Percentiles rank a stretch among this genome's conserved stretches.
phyloP scores from a whole-genome alignment of 345 rosid genomes.

The Brassica carinata region DNA sequence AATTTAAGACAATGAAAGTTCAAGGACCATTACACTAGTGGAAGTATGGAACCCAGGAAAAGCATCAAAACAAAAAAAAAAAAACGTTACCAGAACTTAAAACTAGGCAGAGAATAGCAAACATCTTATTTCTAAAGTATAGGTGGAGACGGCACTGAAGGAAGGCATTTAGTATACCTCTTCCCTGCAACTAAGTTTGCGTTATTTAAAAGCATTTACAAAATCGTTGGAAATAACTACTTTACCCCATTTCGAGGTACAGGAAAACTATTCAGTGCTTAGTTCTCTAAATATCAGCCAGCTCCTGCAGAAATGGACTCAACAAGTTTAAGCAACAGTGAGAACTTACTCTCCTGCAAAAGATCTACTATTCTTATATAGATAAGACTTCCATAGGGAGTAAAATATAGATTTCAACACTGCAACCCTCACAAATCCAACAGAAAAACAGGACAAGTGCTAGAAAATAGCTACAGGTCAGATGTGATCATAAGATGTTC shows the following conservation, averaged over 20 bases:
- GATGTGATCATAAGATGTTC: not conserved
- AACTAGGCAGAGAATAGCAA: not conserved
- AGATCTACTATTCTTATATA: not conserved
- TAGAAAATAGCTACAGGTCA: not conserved
- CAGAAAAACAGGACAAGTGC: not conserved
- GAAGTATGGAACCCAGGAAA: not conserved
- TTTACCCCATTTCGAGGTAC: not conserved
- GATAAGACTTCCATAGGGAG: not conserved
- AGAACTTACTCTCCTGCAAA: slow-evolving; percentile 5
- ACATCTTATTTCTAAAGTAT: not conserved
- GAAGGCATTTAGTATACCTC: slow-evolving; percentile 1
- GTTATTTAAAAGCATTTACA: not conserved
- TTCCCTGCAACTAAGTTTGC: not conserved
- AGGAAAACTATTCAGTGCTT: not conserved
- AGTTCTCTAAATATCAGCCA: not conserved
- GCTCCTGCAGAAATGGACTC: not conserved
- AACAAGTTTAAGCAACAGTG: not conserved
- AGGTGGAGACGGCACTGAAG: not conserved
- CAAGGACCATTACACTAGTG: too few relatives aligned
- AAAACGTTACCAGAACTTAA: not conserved
- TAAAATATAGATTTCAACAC: not conserved
- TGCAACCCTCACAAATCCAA: not conserved
- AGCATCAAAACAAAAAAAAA: slow-evolving; percentile 12
- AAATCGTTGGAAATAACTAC: not conserved
- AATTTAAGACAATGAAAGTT: not conserved